Conservation (phyloP, 805 yeast species). For the Monosporozyma solicola region DNA sequence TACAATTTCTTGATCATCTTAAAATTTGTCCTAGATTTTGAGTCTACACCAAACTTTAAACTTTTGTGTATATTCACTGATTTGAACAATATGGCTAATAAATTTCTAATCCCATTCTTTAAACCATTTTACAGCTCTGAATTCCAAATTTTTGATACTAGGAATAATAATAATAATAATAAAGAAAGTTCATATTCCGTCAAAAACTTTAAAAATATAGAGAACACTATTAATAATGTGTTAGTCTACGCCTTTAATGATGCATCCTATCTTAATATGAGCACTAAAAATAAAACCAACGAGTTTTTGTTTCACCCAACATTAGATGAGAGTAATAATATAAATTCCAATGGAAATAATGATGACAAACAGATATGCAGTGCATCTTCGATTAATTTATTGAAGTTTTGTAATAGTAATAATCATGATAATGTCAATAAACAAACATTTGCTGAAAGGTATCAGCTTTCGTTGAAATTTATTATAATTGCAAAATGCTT, state of each 20-base stretch:
- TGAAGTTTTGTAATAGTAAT: constrained; percentile 4
- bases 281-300: constrained; percentile 16
- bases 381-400: constrained; percentile 10
- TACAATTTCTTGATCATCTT: constrained; percentile 24
- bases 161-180: background rate
- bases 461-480: constrained; percentile 24
- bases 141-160: constrained; percentile 9
- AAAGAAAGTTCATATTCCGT: constrained; percentile 4
- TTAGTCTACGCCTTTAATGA: constrained; percentile 28
- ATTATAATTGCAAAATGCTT: constrained; percentile 23
- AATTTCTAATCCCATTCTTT: constrained; percentile 16
- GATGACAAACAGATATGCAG: constrained; percentile 1
- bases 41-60: constrained; percentile 28
- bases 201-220: constrained; percentile 19
- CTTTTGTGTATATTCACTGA: constrained; percentile 25
- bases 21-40: constrained; percentile 27
- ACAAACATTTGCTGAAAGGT: constrained; percentile 24
- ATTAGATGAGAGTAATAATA: background rate
- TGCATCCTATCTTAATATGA: constrained; percentile 25
- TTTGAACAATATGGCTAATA: constrained; percentile 23
- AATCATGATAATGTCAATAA: background rate
- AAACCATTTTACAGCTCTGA: background rate
- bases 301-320: background rate
- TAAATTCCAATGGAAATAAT: background rate
- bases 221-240: constrained; percentile 24